A percentile compares a stretch with the other conserved stretches of the same genome.
Conservation (phyloP, 495 filamentous ascomycete genomes). For the Copromyces sp. region DNA sequence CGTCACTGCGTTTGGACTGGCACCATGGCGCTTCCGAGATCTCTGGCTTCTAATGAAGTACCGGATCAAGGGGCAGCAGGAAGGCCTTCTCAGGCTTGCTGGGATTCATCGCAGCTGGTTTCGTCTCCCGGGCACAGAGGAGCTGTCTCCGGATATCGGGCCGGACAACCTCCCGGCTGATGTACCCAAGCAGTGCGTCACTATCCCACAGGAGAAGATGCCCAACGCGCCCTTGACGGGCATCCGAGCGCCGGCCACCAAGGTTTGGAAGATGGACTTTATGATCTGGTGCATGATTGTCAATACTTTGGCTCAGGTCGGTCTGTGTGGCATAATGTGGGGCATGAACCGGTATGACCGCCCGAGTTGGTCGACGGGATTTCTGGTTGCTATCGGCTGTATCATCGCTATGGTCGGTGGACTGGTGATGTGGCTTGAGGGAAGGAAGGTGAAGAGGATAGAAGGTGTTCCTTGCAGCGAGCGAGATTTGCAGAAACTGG, state of each 20-base stretch:
- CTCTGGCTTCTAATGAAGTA: conserved; percentile 57
- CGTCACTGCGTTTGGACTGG: conserved; percentile 73
- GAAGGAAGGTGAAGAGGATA: conserved; percentile 51
- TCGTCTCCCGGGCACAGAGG: conserved; percentile 48
- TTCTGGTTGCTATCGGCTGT: conserved; percentile 61
- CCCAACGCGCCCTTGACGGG: conserved; percentile 52
- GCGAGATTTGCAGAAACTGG: conserved; percentile 34
- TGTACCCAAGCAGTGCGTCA: conserved; percentile 32
- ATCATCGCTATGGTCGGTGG: conserved; percentile 61
- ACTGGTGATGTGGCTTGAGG: conserved; percentile 56
- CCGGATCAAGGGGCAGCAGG: conserved; percentile 41
- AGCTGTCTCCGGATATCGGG: conserved; percentile 31
- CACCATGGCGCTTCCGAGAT: conserved; percentile 79
- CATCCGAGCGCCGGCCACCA: conserved; percentile 52
- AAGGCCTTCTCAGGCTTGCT: conserved; percentile 49
- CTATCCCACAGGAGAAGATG: conserved; percentile 45
- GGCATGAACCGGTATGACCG: conserved; percentile 57
- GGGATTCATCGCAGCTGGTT: conserved; percentile 65
- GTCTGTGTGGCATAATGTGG: conserved; percentile 73
- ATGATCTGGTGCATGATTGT: conserved; percentile 62
- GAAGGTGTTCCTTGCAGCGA: conserved; percentile 49
- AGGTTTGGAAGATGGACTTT: conserved; percentile 68
- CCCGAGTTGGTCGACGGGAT: conserved; percentile 63
- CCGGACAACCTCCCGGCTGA: conserved; percentile 32
- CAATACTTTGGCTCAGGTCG: conserved; percentile 67